phyloP scores from a whole-genome alignment of 176 grass and related monocot species.

The Luzula sylvatica region DNA sequence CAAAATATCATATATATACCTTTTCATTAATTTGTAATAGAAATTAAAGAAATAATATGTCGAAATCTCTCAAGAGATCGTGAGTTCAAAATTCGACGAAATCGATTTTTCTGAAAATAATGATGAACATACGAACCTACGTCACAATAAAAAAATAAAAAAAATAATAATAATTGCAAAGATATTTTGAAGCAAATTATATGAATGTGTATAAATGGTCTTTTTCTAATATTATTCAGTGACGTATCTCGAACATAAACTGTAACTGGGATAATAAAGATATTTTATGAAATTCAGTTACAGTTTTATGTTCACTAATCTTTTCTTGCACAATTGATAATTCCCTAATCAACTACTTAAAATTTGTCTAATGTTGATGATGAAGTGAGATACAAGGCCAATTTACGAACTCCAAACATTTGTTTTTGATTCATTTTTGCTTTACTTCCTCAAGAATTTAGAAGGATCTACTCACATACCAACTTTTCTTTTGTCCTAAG shows the following conservation, averaged over 20 bases:
- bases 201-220: background rate
- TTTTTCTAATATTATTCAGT: background rate
- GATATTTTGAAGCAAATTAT: too few species aligned
- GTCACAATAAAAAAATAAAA: too few species aligned
- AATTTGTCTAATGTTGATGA: background rate
- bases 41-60: too few species aligned
- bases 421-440: background rate
- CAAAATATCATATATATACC: too few species aligned
- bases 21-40: too few species aligned
- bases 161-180: too few species aligned
- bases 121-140: too few species aligned
- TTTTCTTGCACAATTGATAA: background rate
- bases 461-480: background rate
- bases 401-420: background rate
- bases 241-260: background rate
- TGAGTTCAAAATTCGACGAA: too few species aligned
- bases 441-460: background rate
- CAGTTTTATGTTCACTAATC: background rate
- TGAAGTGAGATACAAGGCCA: conserved; percentile 17
- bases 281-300: background rate
- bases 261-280: too few species aligned
- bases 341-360: background rate
- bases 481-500: background rate
- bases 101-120: too few species aligned
- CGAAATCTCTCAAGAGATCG: too few species aligned